Percentiles rank a stretch among this genome's conserved stretches.
Conservation (phyloP, 1,139 yeast species). For the Diutina scorzettiae region DNA sequence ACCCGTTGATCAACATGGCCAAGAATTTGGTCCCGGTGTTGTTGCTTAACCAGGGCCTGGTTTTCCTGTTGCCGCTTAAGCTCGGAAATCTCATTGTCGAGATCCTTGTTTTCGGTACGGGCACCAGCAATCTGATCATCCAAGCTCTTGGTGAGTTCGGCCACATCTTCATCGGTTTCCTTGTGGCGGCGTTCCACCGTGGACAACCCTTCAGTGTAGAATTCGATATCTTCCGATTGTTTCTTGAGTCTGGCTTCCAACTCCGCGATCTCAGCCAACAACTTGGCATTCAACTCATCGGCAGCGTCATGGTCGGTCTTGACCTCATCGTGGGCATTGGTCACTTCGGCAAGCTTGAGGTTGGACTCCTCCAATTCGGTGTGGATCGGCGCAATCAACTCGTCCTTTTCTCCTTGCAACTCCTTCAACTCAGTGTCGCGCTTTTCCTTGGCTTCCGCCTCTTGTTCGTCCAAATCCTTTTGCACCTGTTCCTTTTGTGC, state of each 20-base stretch:
- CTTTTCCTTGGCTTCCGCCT: slow-evolving; percentile 25
- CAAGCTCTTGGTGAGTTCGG: slow-evolving; percentile 6
- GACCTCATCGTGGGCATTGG: slow-evolving; percentile 27
- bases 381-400: slow-evolving; percentile 26
- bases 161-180: slow-evolving; percentile 6
- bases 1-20: slow-evolving; percentile 22
- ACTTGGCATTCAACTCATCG: slow-evolving; percentile 22
- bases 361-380: slow-evolving; percentile 30
- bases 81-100: slow-evolving; percentile 7
- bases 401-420: slow-evolving; percentile 36
- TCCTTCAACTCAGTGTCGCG: slow-evolving; percentile 33
- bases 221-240: slow-evolving; percentile 27
- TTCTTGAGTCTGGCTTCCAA: slow-evolving; percentile 26
- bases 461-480: slow-evolving; percentile 31
- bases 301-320: slow-evolving; percentile 23
- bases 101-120: background rate
- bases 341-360: slow-evolving; percentile 26
- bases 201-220: slow-evolving; percentile 9
- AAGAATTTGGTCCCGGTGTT: slow-evolving; percentile 16
- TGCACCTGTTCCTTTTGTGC: slow-evolving; percentile 29
- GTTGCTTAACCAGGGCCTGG: slow-evolving; percentile 11
- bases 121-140: background rate
- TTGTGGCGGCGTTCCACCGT: background rate
- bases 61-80: slow-evolving; percentile 12
- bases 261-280: slow-evolving; percentile 22